Conservation (phyloP, 495 filamentous ascomycete species). For the Xylaria telfairii region DNA sequence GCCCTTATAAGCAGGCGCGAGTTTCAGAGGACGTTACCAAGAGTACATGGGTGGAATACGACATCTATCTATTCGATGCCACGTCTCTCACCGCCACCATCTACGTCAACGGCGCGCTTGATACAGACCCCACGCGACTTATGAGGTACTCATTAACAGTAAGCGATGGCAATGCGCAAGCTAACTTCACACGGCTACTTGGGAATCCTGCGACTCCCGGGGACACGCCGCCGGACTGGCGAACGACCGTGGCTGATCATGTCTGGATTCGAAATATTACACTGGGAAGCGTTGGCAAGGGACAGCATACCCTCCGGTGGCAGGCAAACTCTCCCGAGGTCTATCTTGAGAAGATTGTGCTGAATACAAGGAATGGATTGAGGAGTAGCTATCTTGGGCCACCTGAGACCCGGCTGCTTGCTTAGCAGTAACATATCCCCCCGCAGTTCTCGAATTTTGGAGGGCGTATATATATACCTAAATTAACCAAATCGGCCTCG, state of each 20-base stretch:
- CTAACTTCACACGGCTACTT: conserved; percentile 51
- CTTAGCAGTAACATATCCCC: not conserved
- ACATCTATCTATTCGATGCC: conserved; percentile 59
- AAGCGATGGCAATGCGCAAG: conserved; percentile 44
- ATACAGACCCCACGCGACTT: conserved; percentile 37
- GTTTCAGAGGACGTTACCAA: conserved; percentile 36
- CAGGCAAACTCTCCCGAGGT: conserved; percentile 61
- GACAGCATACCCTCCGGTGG: conserved; percentile 57
- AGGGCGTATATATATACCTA: not conserved
- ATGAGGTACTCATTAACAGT: conserved; percentile 51
- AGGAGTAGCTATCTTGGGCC: conserved; percentile 64
- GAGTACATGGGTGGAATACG: conserved; percentile 56
- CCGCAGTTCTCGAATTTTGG: not conserved
- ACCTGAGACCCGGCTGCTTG: conserved; percentile 49
- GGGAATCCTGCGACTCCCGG: conserved; percentile 53
- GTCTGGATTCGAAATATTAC: conserved; percentile 61
- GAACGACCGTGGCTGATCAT: conserved; percentile 54
- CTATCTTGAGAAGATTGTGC: conserved; percentile 65
- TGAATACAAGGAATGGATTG: conserved; percentile 61
- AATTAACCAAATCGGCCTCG: not conserved
- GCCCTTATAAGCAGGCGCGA: conserved; percentile 48
- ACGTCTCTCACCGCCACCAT: conserved; percentile 57
- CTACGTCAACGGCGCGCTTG: conserved; percentile 48
- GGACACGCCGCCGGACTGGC: conserved; percentile 59
- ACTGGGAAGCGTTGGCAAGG: conserved; percentile 42